Base-by-base conservation (phyloP, 2,329 filamentous ascomycete species). In the Paecilomyces fulvus region DNA sequence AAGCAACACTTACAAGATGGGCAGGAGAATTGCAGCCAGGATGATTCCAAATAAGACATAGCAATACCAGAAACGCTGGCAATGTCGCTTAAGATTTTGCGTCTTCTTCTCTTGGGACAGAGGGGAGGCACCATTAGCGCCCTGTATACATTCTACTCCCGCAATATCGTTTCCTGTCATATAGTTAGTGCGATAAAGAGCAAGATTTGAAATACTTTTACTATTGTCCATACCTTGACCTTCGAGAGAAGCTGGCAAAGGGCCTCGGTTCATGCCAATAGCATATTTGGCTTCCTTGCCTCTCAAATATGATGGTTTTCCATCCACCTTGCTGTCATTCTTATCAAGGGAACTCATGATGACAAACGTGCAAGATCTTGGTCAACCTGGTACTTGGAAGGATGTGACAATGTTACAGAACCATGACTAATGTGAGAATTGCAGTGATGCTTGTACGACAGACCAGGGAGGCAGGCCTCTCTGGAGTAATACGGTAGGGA, bases 11-110 rank as follows among this genome's bases (percentile, higher is more conserved):
- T 63, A 75, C 73, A 75, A 66, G 43, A 75, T 62, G 4, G 73
- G 73, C 3, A 76, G 60, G 55, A 74, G 65, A 37, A 75, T 72
- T 6, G 70, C 70, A n/a, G 72, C 58, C 37, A 74, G 69, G 30
- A 75, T 68, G 12, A 75, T 58, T 33, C 60, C 61, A 9, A 61
- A 65, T 21, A 75, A 61, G 3, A 67, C 33, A 59, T 75, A 73
- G 55, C 67, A 71, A 51, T 65, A 69, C 72, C 72, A 74, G 62
- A 70, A 74, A 14, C 71, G 67, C 25, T 64, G 67, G 63, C 66
- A 73, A 59, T 76, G 73, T 14, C 64, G 64, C 25, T 64, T 61
- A 1, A 73, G 49, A 25, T 63, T 67, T 56, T 69, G 61, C 17
- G 60, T 64, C 23, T 56, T 63, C 28, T 64, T 69, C 21, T 58